Evolutionary conservation across 768 basidiomycete species (phyloP), one percentile per base, ranked within the genome.

Genomic region (Kwoniella dejecticola): DNA sequence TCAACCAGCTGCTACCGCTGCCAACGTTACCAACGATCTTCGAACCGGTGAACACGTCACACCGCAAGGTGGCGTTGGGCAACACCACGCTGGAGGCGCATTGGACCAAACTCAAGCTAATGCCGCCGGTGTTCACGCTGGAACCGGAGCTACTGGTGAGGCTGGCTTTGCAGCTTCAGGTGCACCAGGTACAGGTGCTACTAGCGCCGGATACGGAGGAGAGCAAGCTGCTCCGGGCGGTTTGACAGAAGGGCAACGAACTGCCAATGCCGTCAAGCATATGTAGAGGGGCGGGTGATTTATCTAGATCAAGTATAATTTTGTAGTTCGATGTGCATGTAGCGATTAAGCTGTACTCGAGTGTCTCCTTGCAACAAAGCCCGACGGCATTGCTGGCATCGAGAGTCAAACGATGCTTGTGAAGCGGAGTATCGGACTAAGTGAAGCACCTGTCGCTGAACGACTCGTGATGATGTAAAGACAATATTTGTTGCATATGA

Each of bases 21-120:
- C 50, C 2, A 46, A 44, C 36, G 60, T 62, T 4, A 62, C 60
- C 44, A 62, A 45, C 33, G 60, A 62, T 26, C 44, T 62, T 21
- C 44, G 44, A 38, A 46, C 42, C 4, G 60, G 60, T 7, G 52
- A 62, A 29, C 60, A 49, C 30, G 60, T 62, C 15, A 53, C 52
- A 13, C 52, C 52, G 4, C 30, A 44, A 13, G 58, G 57, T 24
- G 36, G 41, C n/a, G 42, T 52, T n/a, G 24, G 24, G 10, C 52
- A 62, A 42, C 21, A 44, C 19, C 45, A 52, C 26, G 52, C 45
- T 15, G 52, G 30, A 7, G 57, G 57, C 26, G 47, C 50, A 27
- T 46, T 57, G 3, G 42, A 52, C 15, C 49, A 60, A 30, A 60
- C 58, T 46, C 38, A 52, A 24, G 50, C 49, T 29, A 38, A 52